These are phyloP conservation scores for Silybum marianum DNA, from an alignment of 129 eudicot species.

Conservation along the genomic window DNA sequence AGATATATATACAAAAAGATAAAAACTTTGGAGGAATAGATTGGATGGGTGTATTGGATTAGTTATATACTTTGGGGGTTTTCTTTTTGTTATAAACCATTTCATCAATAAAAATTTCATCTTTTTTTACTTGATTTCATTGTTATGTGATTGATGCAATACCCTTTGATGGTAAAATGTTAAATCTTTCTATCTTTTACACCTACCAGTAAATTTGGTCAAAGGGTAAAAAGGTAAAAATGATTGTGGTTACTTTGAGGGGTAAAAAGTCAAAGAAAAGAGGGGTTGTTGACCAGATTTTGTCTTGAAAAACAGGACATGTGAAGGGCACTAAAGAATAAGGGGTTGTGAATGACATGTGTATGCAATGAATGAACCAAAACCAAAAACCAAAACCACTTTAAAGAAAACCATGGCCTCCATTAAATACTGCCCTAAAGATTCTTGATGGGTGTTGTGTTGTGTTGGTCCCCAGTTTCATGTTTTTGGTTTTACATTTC, in stretches of 20 bases:
- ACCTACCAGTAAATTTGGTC: constrained; percentile 20
- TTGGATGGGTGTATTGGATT: constrained; percentile 52
- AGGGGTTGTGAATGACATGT: constrained; percentile 41
- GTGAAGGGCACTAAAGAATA: constrained; percentile 47
- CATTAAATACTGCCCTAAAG: constrained; percentile 41
- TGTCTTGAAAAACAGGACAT: constrained; percentile 39
- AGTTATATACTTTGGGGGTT: constrained; percentile 43
- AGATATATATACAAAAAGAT: constrained; percentile 47
- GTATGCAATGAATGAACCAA: constrained; percentile 38
- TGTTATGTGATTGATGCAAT: constrained; percentile 23
- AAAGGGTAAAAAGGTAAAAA: constrained; percentile 26
- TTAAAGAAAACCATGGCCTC: constrained; percentile 40
- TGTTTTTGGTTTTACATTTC: constrained; percentile 28
- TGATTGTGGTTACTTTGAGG: constrained; percentile 19
- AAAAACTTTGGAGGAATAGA: constrained; percentile 48
- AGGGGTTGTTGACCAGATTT: constrained; percentile 33
- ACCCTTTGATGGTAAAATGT: constrained; percentile 8
- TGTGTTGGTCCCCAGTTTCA: constrained; percentile 40
- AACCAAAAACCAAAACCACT: constrained; percentile 2
- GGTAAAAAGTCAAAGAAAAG: constrained; percentile 34
- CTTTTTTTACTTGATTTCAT: not conserved
- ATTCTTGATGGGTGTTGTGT: constrained; percentile 40
- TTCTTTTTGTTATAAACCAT: constrained; percentile 48
- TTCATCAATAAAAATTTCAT: constrained; percentile 48
- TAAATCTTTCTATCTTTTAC: not conserved